These are phyloP conservation scores for Bondarzewia mesenterica DNA, from an alignment of 1,284 basidiomycete genomes.

Conservation along the genomic window DNA sequence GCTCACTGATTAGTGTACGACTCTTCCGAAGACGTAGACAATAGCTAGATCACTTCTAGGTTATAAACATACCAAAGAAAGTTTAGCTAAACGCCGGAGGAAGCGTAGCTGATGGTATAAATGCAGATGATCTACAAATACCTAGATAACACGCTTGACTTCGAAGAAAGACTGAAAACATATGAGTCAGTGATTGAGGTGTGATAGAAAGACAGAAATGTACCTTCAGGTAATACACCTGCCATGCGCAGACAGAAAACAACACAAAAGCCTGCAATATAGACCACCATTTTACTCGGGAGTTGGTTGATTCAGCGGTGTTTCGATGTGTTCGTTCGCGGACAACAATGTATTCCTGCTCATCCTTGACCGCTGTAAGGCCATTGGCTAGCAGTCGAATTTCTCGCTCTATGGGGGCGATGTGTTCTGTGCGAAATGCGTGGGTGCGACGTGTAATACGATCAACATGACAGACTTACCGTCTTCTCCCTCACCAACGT, in stretches of 20 bases:
- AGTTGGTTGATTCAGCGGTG: constrained; percentile 92
- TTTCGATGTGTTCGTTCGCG: constrained; percentile 91
- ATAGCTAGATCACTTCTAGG: too few relatives aligned
- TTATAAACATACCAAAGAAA: too few relatives aligned
- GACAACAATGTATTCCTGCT: constrained; percentile 97
- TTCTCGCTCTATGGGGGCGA: constrained; percentile 94
- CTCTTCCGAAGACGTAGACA: too few relatives aligned
- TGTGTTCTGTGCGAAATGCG: constrained; percentile 44
- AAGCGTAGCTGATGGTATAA: constrained; percentile 3
- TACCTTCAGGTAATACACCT: constrained; percentile 96
- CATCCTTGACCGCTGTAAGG: constrained; percentile 90
- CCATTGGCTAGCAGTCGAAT: constrained; percentile 84
- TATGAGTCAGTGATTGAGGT: constrained; percentile 7
- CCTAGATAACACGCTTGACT: constrained; percentile 79
- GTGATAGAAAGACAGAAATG: constrained; percentile 19
- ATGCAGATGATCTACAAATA: constrained; percentile 1
- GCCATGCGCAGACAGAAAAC: constrained; percentile 90
- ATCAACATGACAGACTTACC: constrained; percentile 5
- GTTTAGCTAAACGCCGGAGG: too few relatives aligned
- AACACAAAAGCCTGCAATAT: constrained; percentile 85
- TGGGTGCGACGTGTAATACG: constrained; percentile 15
- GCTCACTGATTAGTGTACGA: too few relatives aligned
- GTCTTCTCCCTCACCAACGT: constrained; percentile 71
- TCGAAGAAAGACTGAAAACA: constrained; percentile 76
- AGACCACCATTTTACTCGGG: constrained; percentile 99